These are phyloP conservation scores for Trypanosoma caninum DNA, from an alignment of 208 protist species.

Conservation along the genomic window DNA sequence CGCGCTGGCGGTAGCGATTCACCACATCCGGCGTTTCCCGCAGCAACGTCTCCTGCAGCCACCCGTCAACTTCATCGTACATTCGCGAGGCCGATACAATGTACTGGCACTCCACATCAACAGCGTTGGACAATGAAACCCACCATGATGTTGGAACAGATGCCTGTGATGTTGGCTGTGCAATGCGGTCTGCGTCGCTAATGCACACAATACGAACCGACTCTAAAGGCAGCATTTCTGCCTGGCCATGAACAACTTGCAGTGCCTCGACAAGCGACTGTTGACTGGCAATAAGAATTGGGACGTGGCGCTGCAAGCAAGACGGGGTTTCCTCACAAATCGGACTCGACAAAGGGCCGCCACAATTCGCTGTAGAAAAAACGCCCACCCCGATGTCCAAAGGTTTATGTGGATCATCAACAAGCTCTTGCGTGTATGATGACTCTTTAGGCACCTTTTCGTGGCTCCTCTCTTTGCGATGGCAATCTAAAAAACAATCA, in stretches of 20 bases:
- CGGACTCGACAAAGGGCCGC: neutral
- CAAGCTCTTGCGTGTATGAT: no score
- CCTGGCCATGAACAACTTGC: conserved; percentile 23
- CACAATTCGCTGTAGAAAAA: no score
- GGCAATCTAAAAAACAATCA: no score
- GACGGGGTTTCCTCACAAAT: conserved; percentile 24
- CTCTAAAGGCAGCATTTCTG: conserved; percentile 53
- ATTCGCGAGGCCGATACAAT: conserved; percentile 40
- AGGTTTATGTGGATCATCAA: no score
- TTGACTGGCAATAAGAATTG: conserved; percentile 51
- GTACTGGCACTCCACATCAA: conserved; percentile 83
- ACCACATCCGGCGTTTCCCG: conserved; percentile 22
- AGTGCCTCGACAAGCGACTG: conserved; percentile 37
- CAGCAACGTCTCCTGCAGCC: conserved; percentile 42
- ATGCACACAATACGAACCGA: conserved; percentile 47
- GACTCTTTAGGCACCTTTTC: no score
- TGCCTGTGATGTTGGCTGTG: conserved; percentile 39
- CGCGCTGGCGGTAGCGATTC: conserved; percentile 28
- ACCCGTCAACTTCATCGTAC: conserved; percentile 33
- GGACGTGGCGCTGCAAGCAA: conserved; percentile 36
- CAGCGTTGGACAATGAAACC: conserved; percentile 52
- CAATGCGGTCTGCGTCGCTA: conserved; percentile 37
- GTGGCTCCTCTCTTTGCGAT: neutral
- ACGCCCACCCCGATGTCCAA: no score
- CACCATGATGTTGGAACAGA: conserved; percentile 36